Base-by-base conservation (phyloP, 495 filamentous ascomycete species). In the Immersiella caudata region DNA sequence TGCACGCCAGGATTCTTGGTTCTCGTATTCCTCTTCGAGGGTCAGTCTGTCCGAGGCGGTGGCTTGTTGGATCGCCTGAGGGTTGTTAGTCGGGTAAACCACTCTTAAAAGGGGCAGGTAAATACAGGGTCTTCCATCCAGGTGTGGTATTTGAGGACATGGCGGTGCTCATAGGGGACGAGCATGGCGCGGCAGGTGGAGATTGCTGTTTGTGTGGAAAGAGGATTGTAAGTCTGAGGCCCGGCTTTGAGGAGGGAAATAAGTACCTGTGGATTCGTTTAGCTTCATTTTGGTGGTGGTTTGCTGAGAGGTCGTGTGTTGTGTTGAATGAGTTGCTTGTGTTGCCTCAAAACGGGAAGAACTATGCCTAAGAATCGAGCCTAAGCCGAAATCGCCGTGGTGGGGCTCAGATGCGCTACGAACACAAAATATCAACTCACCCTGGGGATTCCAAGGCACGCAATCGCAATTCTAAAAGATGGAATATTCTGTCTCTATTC, bases 111-210 rank as follows among this genome's bases (percentile, higher is more conserved):
- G 20, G 33, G 46, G 16, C n/a, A 18, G 56, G 5, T 46, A 49
- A 75, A 62, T 80, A 94, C 92, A 65, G 89, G 84, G 71, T 95
- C 90, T 82, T 94, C 83, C 93, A 97, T 97, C 93, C 93, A 97
- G 73, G 86, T 79, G 69, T 96, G 91, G 70, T 97, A 97, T 2
- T 82, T 88, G 9, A 83, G 83, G 36, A 97, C 93, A 80, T 97
- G 93, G 78, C 87, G 88, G 64, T 79, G 78, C 40, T 90, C 91
- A 73, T 97, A 97, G 6, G 93, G 93, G 50, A 97, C 93, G 33
- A 97, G 83, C 21, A 95, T 82, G 54, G 90, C 78, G 50, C 79
- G 81, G 0, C 84, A 76, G 2, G 90, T 90, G 7, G 86, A 87
- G 60, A 96, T 74, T 24, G 90, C 93, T 94, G 27, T n/a, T n/a